phyloP scores from a whole-genome alignment of 1,139 yeast species.

The Saccharomyces hybrid region DNA sequence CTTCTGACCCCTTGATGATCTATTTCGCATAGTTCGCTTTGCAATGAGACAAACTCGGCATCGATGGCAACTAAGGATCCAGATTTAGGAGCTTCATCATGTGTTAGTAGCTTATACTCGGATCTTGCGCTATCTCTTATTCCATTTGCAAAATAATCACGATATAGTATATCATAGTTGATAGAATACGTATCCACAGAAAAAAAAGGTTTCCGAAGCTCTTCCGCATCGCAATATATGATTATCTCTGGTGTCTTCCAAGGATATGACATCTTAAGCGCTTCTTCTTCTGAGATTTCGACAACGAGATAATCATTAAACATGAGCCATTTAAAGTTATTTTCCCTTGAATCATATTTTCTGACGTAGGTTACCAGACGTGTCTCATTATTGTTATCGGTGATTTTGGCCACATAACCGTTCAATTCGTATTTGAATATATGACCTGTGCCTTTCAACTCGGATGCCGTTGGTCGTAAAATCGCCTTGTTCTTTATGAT shows the following conservation, averaged over 20 bases:
- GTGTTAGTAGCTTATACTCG: slow-evolving; percentile 60
- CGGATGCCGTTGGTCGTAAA: slow-evolving; percentile 36
- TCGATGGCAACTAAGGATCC: slow-evolving; percentile 88
- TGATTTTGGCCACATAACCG: slow-evolving; percentile 65
- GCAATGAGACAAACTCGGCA: slow-evolving; percentile 87
- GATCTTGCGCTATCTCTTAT: slow-evolving; percentile 50
- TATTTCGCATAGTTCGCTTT: slow-evolving; percentile 75
- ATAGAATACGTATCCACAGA: slow-evolving; percentile 38
- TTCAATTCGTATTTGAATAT: slow-evolving; percentile 47
- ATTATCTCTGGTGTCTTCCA: slow-evolving; percentile 85
- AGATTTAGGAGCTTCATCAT: slow-evolving; percentile 60
- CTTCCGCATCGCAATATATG: slow-evolving; percentile 49
- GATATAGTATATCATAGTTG: slow-evolving; percentile 59
- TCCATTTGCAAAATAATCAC: slow-evolving; percentile 71
- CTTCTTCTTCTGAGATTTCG: slow-evolving; percentile 61
- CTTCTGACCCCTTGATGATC: slow-evolving; percentile 61
- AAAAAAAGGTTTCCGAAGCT: slow-evolving; percentile 32
- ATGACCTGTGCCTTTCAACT: slow-evolving; percentile 31
- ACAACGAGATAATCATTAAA: slow-evolving; percentile 89
- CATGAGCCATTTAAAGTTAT: slow-evolving; percentile 55
- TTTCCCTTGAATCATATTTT: slow-evolving; percentile 33
- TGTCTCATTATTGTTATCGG: slow-evolving; percentile 48
- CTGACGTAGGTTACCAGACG: slow-evolving; percentile 55
- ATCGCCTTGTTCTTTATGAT: slow-evolving; percentile 35
- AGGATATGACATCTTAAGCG: slow-evolving; percentile 54